phyloP scores from a whole-genome alignment of 2,329 filamentous ascomycete genomes.

The Lojkania enalia region DNA sequence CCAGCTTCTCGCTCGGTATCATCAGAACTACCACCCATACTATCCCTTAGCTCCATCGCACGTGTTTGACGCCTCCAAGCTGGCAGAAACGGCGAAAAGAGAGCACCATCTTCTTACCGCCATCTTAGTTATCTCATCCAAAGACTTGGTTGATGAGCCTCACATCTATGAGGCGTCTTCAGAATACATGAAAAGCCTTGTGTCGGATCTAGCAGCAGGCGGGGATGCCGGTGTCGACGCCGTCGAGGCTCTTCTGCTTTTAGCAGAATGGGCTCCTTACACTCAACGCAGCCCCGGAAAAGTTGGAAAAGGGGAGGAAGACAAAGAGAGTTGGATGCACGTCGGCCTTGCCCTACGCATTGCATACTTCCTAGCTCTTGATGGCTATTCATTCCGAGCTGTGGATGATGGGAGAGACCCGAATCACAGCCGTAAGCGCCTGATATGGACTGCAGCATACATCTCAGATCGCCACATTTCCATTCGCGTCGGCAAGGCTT shows the following conservation, averaged over 20 bases:
- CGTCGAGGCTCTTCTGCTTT: slow-evolving; percentile 69
- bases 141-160: slow-evolving; percentile 67
- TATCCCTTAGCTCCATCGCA: slow-evolving; percentile 68
- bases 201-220: slow-evolving; percentile 68
- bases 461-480: slow-evolving; percentile 57
- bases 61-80: slow-evolving; percentile 58
- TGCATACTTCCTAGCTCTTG: slow-evolving; percentile 70
- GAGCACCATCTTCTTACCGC: slow-evolving; percentile 71
- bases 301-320: slow-evolving; percentile 72
- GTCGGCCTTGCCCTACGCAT: slow-evolving; percentile 70
- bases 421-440: slow-evolving; percentile 63
- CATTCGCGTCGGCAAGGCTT: slow-evolving; percentile 70
- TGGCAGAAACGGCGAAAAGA: slow-evolving; percentile 60
- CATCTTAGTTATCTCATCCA: slow-evolving; percentile 70
- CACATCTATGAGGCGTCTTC: slow-evolving; percentile 68
- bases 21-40: slow-evolving; percentile 69
- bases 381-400: slow-evolving; percentile 68
- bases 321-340: slow-evolving; percentile 77
- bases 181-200: slow-evolving; percentile 69
- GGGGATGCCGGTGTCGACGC: slow-evolving; percentile 70
- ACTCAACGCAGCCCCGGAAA: slow-evolving; percentile 63
- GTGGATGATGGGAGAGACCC: slow-evolving; percentile 62
- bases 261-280: slow-evolving; percentile 75
- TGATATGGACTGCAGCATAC: slow-evolving; percentile 65
- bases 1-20: slow-evolving; percentile 61